These are phyloP conservation scores for Xylariales sp. DNA, from an alignment of 2,329 filamentous ascomycete species.

Conservation along the genomic window DNA sequence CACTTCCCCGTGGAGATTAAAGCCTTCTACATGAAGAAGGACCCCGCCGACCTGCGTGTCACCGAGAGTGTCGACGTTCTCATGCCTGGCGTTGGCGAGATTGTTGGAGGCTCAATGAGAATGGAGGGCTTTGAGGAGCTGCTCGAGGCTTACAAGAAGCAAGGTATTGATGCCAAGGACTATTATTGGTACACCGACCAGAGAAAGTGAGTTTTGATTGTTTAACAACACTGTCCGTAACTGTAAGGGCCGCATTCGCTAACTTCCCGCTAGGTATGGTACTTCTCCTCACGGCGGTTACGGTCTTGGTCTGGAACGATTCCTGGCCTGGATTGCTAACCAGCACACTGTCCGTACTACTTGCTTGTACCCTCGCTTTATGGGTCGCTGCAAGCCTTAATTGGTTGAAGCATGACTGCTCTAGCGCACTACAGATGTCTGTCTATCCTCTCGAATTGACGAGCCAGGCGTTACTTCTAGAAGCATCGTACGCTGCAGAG, in stretches of 20 bases:
- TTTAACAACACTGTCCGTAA: neutral
- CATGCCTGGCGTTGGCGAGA: slow-evolving; percentile 94
- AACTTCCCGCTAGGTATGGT: slow-evolving; percentile 62
- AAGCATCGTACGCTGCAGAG: no score
- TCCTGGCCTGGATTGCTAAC: slow-evolving; percentile 61
- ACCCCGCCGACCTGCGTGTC: slow-evolving; percentile 70
- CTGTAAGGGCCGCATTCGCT: slow-evolving; percentile 8
- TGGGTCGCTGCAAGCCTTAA: slow-evolving; percentile 74
- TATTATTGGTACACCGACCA: slow-evolving; percentile 99
- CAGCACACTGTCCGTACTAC: slow-evolving; percentile 61
- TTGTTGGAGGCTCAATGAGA: slow-evolving; percentile 94
- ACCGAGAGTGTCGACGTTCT: slow-evolving; percentile 86
- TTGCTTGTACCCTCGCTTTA: slow-evolving; percentile 76
- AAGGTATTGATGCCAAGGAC: slow-evolving; percentile 76
- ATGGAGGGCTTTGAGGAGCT: slow-evolving; percentile 89
- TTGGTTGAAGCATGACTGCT: neutral
- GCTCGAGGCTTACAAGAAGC: slow-evolving; percentile 79
- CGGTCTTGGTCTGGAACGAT: slow-evolving; percentile 84
- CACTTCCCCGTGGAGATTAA: slow-evolving; percentile 98
- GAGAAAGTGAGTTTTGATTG: slow-evolving; percentile 65
- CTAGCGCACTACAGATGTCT: neutral
- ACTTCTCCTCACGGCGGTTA: slow-evolving; percentile 85
- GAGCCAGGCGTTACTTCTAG: no score
- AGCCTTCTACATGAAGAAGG: slow-evolving; percentile 98
- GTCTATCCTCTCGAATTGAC: no score